Percentiles rank a stretch among this genome's conserved stretches.
phyloP scores from a whole-genome alignment of 2,329 filamentous ascomycete species.

The Tolypocladium capitatum region DNA sequence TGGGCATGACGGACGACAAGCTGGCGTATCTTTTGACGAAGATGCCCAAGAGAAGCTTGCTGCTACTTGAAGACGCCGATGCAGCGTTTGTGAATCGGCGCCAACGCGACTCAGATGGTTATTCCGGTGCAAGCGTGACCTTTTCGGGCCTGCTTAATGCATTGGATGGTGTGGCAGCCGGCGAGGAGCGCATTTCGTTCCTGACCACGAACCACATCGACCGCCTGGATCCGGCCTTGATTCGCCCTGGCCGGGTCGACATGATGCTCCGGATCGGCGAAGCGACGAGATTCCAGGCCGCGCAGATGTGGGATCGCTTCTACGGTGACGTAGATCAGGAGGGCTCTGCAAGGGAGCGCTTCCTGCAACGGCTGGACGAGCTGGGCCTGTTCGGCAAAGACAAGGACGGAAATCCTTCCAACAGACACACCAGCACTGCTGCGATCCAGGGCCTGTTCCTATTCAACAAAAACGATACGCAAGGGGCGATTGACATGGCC shows the following conservation, averaged over 20 bases:
- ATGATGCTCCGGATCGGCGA: conserved; percentile 85
- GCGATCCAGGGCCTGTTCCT: conserved; percentile 89
- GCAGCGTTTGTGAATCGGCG: conserved; percentile 77
- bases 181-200: conserved; percentile 88
- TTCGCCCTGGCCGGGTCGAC: conserved; percentile 84
- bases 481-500: conserved; percentile 73
- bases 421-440: conserved; percentile 63
- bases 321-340: conserved; percentile 68
- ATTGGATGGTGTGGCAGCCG: conserved; percentile 82
- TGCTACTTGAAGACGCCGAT: conserved; percentile 82
- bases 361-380: conserved; percentile 56
- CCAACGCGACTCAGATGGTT: conserved; percentile 67
- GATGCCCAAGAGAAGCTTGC: conserved; percentile 67
- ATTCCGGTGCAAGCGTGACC: conserved; percentile 76
- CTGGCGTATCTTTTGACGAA: conserved; percentile 77
- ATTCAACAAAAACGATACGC: conserved; percentile 85
- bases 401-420: conserved; percentile 30
- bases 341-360: conserved; percentile 49
- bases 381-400: conserved; percentile 56
- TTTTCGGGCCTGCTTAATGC: conserved; percentile 85
- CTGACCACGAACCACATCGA: conserved; percentile 92
- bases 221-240: conserved; percentile 73
- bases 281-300: conserved; percentile 73
- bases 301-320: conserved; percentile 85
- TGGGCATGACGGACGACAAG: conserved; percentile 80